Conservation (phyloP, 176 grass and related monocot species). For the Zoysia japonica region DNA sequence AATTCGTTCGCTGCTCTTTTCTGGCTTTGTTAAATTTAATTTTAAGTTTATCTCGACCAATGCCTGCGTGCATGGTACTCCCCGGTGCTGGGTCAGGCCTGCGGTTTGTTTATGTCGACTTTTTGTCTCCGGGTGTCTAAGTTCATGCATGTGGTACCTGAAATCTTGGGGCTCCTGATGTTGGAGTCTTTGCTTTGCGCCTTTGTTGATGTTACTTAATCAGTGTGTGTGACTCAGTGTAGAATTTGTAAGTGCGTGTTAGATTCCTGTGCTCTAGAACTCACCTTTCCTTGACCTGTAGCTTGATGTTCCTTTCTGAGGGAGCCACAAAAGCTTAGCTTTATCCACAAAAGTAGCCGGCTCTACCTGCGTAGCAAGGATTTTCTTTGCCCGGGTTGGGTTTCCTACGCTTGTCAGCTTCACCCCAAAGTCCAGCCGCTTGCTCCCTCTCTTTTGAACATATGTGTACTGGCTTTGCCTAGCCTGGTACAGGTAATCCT, state of each 20-base stretch:
- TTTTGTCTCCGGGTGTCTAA: background rate
- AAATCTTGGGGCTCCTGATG: background rate
- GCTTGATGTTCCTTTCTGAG: no score
- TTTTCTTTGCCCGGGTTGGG: no score
- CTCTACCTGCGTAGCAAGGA: no score
- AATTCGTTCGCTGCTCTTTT: background rate
- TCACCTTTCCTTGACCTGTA: no score
- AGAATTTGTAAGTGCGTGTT: background rate
- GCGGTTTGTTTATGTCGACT: background rate
- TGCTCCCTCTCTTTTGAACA: no score
- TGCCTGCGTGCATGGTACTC: background rate
- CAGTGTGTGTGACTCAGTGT: no score
- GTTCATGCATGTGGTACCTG: conserved; percentile 10
- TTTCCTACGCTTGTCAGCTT: no score
- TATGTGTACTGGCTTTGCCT: no score
- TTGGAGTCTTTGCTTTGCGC: background rate
- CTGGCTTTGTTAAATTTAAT: background rate
- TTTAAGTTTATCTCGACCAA: background rate
- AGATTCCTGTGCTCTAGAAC: background rate
- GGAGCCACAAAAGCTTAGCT: no score
- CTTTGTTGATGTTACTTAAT: background rate
- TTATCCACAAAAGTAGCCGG: no score
- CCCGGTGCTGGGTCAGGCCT: background rate
- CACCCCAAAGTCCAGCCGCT: no score
- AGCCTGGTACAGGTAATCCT: no score